Evolutionary conservation across 352 stramenopile genomes (phyloP).

Genomic region (Pythium sukuiense): DNA sequence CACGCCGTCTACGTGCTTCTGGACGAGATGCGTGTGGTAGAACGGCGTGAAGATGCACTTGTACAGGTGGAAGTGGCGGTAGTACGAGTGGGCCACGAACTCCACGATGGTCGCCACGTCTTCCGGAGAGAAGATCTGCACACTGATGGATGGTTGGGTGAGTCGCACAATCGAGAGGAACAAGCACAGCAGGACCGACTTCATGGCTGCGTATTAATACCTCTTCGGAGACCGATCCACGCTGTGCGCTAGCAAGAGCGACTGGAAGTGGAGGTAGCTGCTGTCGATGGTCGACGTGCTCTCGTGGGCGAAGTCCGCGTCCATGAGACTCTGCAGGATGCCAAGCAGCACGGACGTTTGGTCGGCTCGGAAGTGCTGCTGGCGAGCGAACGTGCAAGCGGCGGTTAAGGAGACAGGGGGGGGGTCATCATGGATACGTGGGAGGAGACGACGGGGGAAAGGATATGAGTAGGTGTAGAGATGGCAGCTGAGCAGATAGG

Average conservation of each 20-base stretch:
- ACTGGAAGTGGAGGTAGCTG: conserved; percentile 67
- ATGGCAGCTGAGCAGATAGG: conserved; percentile 53
- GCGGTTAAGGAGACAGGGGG: conserved; percentile 7
- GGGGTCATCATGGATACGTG: neutral
- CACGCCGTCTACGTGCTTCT: conserved; percentile 45
- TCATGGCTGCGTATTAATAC: conserved; percentile 19
- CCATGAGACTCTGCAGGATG: conserved; percentile 68
- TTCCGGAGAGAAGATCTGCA: conserved; percentile 50
- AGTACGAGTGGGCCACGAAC: conserved; percentile 79
- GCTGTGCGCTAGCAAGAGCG: conserved; percentile 59
- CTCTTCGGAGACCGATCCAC: conserved; percentile 71
- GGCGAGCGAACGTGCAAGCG: conserved; percentile 55
- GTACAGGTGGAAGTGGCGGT: conserved; percentile 78
- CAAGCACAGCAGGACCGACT: no score
- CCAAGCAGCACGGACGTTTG: conserved; percentile 72
- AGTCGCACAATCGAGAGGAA: neutral
- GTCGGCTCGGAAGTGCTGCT: conserved; percentile 50
- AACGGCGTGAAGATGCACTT: conserved; percentile 79
- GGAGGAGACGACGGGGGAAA: conserved; percentile 1
- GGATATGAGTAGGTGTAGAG: conserved; percentile 77
- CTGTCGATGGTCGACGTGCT: conserved; percentile 48
- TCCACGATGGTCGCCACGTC: conserved; percentile 66
- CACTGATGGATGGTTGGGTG: conserved; percentile 25
- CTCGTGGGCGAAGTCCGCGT: conserved; percentile 42
- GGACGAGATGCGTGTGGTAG: conserved; percentile 49